Evolutionary conservation across 305 asterid genomes (phyloP), one percentile per base, ranked within the genome.

Genomic region (Fraxinus xanthoxyloides): DNA sequence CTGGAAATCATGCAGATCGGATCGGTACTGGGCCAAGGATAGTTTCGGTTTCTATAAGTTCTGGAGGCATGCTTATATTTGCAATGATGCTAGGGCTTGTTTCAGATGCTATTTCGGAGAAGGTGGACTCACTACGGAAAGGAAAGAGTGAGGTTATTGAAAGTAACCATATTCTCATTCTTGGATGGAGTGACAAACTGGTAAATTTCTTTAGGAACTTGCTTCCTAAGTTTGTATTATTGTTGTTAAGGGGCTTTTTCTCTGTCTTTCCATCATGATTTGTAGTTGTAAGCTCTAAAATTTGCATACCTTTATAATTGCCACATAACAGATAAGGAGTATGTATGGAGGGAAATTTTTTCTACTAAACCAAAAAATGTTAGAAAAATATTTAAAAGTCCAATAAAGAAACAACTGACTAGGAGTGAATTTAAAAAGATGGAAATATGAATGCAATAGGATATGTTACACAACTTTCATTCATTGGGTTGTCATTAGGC

Each of bases 61-160:
- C 99, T 28, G 98, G 99, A 78, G 99, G 97, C 85, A 95, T 95
- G 99, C 98, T 95, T 78, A 93, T 95, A 88, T 95, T 95, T 88
- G 99, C 99, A 81, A 95, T 95, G 99, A 95, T 95, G 99, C 88
- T 95, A 79, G 99, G 99, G 81, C 99, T 95, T 81, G 98, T 95
- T 88, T 95, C 99, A 24, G 99, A 95, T 92, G 97, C 99, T 84
- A 95, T 95, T 73, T 95, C 99, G 10, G 98, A 95, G 87, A 95
- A 95, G 89, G 97, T 95, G 84, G 99, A 95, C 88, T 95, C 99
- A 1, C 80, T 95, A 83, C 91, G 99, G 81, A 95, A 95, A 90
- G 99, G 99, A 81, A 95, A 94, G 91, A 95, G 99, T 75, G 99
- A 95, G 91, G 99, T 95, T 84, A 94, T 95, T 48, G 99, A 95